A percentile compares a stretch with the other conserved stretches of the same genome.
Conservation (phyloP, 345 rosid genomes). For the Hibiscus mutabilis region DNA sequence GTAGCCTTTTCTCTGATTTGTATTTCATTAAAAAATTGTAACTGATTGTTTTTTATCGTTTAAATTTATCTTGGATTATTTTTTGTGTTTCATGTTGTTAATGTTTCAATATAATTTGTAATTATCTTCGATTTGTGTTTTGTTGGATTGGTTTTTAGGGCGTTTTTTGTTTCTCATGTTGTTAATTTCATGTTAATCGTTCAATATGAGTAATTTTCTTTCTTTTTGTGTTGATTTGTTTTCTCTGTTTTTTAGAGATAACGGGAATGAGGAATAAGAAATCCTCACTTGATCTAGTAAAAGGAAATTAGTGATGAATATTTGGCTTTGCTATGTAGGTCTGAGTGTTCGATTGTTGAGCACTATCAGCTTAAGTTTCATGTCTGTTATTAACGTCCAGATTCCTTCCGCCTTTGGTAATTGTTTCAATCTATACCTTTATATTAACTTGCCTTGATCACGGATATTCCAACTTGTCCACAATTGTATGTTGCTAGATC, state of each 20-base stretch:
- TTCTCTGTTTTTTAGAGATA: neutral
- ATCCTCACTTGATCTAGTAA: neutral
- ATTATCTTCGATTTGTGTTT: neutral
- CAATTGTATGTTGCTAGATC: slow-evolving; percentile 27
- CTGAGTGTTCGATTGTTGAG: neutral
- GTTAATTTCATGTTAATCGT: neutral
- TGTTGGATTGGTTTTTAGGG: neutral
- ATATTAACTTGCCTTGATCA: neutral
- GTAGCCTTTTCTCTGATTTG: neutral
- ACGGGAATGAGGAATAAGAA: neutral
- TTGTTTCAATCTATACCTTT: neutral
- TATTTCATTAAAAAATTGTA: neutral
- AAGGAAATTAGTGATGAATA: slow-evolving; percentile 1
- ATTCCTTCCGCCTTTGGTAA: slow-evolving; percentile 29
- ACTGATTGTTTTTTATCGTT: neutral
- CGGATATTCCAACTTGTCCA: neutral
- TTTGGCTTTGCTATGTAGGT: slow-evolving; percentile 1
- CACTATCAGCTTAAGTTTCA: neutral
- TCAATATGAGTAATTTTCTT: too few relatives aligned
- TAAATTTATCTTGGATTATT: neutral
- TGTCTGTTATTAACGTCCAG: neutral
- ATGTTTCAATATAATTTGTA: neutral
- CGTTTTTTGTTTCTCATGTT: neutral
- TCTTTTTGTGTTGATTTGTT: neutral
- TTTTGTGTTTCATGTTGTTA: neutral